Base-by-base conservation (phyloP, 768 basidiomycete genomes). In the Collybiopsis luxurians region DNA sequence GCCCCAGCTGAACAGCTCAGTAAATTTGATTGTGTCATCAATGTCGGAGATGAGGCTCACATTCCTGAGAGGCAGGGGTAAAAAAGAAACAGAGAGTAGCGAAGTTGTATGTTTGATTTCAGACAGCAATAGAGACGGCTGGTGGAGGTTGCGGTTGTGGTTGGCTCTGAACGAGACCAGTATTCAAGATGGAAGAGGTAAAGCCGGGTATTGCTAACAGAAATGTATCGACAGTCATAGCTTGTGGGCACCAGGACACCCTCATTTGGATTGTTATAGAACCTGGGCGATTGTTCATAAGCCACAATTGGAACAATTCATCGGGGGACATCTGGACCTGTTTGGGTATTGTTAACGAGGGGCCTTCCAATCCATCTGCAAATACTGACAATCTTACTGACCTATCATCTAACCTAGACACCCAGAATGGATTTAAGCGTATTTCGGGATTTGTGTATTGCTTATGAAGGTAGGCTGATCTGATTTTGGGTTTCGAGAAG, bases 31-130 rank as follows among this genome's bases (percentile, higher is more conserved):
- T 0, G 95, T 98, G 70, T 98, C 95, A 65, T 98, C 95, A 42
- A 98, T 89, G 63, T 98, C 95, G 7, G 93, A 95, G 13, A 98
- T 87, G 55, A 96, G 82, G 17, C 92, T 85, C 12, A 95, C 71
- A 1, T 81, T 79, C 2, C 82, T 80, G 51, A 34, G 36, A 28
- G 27, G 9, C 9, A 19, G 23, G 26, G 19, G 9, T 45, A 4
- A 9, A 31, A 10, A 19, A 11, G 3, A 9, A 34, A 36, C 13
- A 31, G 30, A 11, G 11, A 19, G 4, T 26, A 21, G 17, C n/a
- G 21, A 12, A 38, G 17, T 51, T 26, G 40, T 42, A 15, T 5
- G 31, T 13, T 6, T 13, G 5, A 34, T 34, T 5, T 5, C 21
- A 24, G 34, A 56, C 30, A 24, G n/a, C 24, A 59, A 46, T 39